A percentile compares a stretch with the other conserved stretches of the same genome.
Evolutionary conservation across 192 early-diverging fungal genomes (phyloP).

Genomic region (Coemansia pectinata): DNA sequence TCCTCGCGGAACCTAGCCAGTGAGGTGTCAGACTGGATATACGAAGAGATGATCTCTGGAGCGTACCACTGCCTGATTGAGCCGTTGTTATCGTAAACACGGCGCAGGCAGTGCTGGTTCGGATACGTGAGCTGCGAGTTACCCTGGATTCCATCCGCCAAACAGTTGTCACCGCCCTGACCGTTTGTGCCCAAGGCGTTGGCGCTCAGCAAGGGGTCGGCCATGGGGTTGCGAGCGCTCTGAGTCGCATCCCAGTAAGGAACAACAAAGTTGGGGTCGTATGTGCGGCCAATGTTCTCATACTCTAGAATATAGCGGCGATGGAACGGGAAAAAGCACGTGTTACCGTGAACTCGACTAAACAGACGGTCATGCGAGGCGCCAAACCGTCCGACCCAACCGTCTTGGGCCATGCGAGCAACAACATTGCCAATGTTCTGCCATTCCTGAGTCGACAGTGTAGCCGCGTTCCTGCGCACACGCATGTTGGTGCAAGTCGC

Average conservation of each 20-base stretch:
- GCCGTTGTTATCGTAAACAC: slow-evolving; percentile 37
- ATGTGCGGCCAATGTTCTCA: slow-evolving; percentile 40
- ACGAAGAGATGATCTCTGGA: slow-evolving; percentile 49
- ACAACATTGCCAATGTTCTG: slow-evolving; percentile 39
- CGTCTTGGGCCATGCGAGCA: slow-evolving; percentile 42
- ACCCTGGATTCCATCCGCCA: slow-evolving; percentile 43
- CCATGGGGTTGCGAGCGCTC: slow-evolving; percentile 40
- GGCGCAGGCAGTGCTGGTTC: slow-evolving; percentile 50
- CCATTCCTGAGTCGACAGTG: slow-evolving; percentile 48
- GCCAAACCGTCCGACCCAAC: slow-evolving; percentile 36
- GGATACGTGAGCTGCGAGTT: slow-evolving; percentile 49
- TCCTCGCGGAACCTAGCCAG: slow-evolving; percentile 50
- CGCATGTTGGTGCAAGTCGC: slow-evolving; percentile 32
- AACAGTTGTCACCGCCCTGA: slow-evolving; percentile 22
- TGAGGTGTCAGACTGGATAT: slow-evolving; percentile 35
- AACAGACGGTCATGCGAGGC: slow-evolving; percentile 46
- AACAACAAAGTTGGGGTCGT: slow-evolving; percentile 46
- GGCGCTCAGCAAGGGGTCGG: slow-evolving; percentile 30
- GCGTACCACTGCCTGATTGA: slow-evolving; percentile 41
- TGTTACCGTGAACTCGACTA: slow-evolving; percentile 43
- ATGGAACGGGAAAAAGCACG: slow-evolving; percentile 55
- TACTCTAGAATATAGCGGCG: slow-evolving; percentile 54
- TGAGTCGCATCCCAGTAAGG: slow-evolving; percentile 57
- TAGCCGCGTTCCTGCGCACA: slow-evolving; percentile 44
- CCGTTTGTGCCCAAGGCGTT: slow-evolving; percentile 38